Percentiles rank a stretch among this genome's conserved stretches.
These are phyloP conservation scores for Tetratostichococcus sp. DNA, from an alignment of 139 green algal genomes.

Conservation along the genomic window DNA sequence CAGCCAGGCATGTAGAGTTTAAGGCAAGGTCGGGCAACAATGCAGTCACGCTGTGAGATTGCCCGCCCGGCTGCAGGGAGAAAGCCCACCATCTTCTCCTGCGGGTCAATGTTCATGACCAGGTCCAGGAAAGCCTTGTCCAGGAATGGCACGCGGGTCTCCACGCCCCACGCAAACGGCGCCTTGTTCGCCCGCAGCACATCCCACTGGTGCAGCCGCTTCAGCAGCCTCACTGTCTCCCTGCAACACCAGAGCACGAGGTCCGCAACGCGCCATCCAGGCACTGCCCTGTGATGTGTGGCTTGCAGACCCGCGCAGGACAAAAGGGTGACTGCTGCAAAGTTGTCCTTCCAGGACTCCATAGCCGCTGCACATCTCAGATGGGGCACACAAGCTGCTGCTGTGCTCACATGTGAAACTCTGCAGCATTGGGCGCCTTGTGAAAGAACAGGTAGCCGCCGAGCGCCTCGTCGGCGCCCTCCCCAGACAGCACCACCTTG, in stretches of 20 bases:
- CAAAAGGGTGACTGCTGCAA: too few relatives aligned
- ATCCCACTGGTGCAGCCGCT: conserved; percentile 87
- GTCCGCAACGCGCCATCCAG: too few relatives aligned
- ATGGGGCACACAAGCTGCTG: too few relatives aligned
- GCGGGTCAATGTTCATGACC: conserved; percentile 85
- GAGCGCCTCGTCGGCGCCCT: conserved; percentile 95
- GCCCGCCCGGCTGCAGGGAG: too few relatives aligned
- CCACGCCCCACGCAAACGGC: conserved; percentile 90
- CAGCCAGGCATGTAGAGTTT: too few relatives aligned
- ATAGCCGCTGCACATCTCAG: too few relatives aligned
- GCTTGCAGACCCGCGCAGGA: too few relatives aligned
- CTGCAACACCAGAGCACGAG: conserved; percentile 9
- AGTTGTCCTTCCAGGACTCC: too few relatives aligned
- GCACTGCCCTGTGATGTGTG: too few relatives aligned
- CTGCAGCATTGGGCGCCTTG: conserved; percentile 78
- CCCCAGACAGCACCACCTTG: conserved; percentile 95
- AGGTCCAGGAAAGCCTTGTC: conserved; percentile 86
- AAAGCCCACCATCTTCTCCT: conserved; percentile 75
- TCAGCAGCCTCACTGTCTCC: conserved; percentile 87
- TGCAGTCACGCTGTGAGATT: too few relatives aligned
- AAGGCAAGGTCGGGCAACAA: too few relatives aligned
- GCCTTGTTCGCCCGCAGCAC: conserved; percentile 96
- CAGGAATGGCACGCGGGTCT: conserved; percentile 94
- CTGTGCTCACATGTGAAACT: conserved; percentile 42
- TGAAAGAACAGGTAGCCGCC: conserved; percentile 99